Conservation (phyloP, 2,329 filamentous ascomycete genomes). For the Cytospora leucostoma region DNA sequence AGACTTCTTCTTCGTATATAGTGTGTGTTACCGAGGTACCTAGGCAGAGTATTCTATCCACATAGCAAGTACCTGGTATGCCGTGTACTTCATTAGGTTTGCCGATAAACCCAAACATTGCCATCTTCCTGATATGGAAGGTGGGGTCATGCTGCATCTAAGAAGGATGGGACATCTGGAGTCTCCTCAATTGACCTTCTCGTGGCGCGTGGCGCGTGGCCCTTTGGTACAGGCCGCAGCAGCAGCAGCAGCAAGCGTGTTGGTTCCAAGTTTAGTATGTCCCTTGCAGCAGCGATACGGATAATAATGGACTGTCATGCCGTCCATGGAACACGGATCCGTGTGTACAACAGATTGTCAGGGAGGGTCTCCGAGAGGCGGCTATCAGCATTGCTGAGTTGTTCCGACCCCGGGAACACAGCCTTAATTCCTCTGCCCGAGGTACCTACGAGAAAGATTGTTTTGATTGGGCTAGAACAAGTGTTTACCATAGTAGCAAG, state of each 20-base stretch:
- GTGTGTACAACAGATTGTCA: no score
- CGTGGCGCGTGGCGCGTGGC: not conserved
- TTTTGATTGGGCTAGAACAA: no score
- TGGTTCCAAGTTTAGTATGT: not conserved
- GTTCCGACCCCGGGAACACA: no score
- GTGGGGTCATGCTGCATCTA: not conserved
- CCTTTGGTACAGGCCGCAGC: not conserved
- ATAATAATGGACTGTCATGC: not conserved
- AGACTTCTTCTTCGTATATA: not conserved
- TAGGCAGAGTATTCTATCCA: not conserved
- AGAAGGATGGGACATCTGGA: no score
- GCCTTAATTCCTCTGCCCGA: no score
- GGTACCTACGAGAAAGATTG: no score
- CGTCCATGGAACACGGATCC: no score
- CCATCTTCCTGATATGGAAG: not conserved
- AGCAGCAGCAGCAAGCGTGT: not conserved
- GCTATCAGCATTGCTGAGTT: no score
- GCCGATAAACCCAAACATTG: not conserved
- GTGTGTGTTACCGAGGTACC: not conserved
- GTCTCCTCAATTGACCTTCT: not conserved
- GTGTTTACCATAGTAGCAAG: not conserved
- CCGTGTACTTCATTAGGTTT: not conserved
- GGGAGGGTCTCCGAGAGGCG: no score
- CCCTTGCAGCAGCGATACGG: not conserved
- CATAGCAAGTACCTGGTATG: not conserved